Conservation (phyloP, 2,329 filamentous ascomycete species). For the Trichoderma polysporum region DNA sequence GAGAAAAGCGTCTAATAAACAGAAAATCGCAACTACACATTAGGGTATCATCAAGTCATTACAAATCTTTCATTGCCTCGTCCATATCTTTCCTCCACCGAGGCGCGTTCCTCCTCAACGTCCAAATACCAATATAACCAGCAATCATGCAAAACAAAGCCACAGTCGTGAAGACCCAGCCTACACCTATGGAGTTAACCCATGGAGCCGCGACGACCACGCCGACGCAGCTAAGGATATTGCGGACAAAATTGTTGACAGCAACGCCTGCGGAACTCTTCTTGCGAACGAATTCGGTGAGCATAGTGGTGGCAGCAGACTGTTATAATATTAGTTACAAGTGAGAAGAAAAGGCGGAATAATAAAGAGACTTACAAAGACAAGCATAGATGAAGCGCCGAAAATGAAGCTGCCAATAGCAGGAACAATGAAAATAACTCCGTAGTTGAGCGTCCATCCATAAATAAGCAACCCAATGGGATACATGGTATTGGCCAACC, state of each 20-base stretch:
- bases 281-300: conserved; percentile 79
- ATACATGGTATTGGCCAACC: conserved; percentile 69
- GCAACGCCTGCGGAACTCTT: conserved; percentile 71
- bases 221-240: conserved; percentile 73
- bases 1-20: not conserved
- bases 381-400: conserved; percentile 74
- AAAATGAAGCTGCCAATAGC: conserved; percentile 71
- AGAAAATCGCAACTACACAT: not conserved
- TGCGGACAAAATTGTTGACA: conserved; percentile 77
- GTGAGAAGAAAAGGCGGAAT: not conserved
- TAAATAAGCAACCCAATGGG: conserved; percentile 71
- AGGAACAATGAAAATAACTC: conserved; percentile 62
- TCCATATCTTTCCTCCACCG: conserved; percentile 67
- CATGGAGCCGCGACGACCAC: conserved; percentile 68
- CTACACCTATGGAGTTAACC: conserved; percentile 68
- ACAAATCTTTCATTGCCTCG: conserved; percentile 36
- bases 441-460: conserved; percentile 70
- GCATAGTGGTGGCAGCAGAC: conserved; percentile 71
- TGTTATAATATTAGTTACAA: conserved; percentile 20
- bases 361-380: conserved; percentile 55
- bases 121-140: conserved; percentile 58
- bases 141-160: conserved; percentile 55
- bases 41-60: conserved; percentile 6
- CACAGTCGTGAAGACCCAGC: conserved; percentile 69
- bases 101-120: conserved; percentile 59